A percentile compares a stretch with the other conserved stretches of the same genome.
phyloP scores from a whole-genome alignment of 2,329 filamentous ascomycete species.

The Aureobasidium vineae region DNA sequence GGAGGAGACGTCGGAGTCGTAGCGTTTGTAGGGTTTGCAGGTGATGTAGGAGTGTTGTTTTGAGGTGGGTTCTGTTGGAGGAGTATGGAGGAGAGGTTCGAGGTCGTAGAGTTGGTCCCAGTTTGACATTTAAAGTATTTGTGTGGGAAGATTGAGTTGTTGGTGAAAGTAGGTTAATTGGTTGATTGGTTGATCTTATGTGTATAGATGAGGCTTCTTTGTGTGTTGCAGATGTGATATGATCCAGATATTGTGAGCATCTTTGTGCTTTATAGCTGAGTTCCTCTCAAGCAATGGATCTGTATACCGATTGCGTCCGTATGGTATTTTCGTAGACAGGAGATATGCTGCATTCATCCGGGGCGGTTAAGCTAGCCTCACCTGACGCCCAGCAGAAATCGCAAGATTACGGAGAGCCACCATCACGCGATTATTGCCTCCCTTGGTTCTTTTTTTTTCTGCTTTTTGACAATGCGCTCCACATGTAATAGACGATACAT shows the following conservation, averaged over 20 bases:
- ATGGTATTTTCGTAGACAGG: slow-evolving; percentile 2
- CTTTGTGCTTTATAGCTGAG: background rate
- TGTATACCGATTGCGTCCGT: slow-evolving; percentile 16
- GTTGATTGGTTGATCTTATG: background rate
- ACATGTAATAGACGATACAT: background rate
- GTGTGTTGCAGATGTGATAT: background rate
- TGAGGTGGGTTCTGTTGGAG: background rate
- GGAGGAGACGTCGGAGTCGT: slow-evolving; percentile 19
- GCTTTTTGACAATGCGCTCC: background rate
- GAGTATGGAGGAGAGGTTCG: background rate
- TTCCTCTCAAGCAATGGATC: background rate
- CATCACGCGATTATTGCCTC: slow-evolving; percentile 9
- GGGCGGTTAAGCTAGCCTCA: slow-evolving; percentile 6
- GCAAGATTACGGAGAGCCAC: background rate
- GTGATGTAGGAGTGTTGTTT: slow-evolving; percentile 13
- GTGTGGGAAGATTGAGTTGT: background rate
- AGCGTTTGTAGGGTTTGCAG: slow-evolving; percentile 1
- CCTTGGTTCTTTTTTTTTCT: background rate
- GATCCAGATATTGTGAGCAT: background rate
- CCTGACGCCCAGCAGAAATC: slow-evolving; percentile 13
- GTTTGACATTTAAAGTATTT: background rate
- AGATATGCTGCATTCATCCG: slow-evolving; percentile 9
- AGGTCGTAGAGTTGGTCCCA: slow-evolving; percentile 12
- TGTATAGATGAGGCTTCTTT: background rate
- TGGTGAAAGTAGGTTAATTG: background rate